Evolutionary conservation across 129 eudicot genomes (phyloP).

Genomic region (Flaveria robusta): DNA sequence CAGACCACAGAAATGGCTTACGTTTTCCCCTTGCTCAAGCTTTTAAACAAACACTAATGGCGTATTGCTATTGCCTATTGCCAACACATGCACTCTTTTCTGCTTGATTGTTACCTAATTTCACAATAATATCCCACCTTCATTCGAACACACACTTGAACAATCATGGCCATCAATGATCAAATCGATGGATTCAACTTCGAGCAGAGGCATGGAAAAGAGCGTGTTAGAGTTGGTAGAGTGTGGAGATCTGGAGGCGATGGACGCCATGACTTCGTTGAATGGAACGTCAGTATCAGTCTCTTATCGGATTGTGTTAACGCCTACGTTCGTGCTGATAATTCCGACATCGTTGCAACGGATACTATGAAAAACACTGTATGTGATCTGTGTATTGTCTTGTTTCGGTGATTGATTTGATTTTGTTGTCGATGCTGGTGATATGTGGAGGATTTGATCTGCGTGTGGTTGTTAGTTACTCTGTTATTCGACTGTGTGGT

Average conservation of each 20-base stretch:
- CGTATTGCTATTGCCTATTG: too few relatives aligned
- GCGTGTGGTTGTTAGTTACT: not conserved
- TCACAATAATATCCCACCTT: too few relatives aligned
- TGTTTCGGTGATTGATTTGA: not conserved
- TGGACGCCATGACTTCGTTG: constrained; percentile 63
- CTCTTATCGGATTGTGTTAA: constrained; percentile 76
- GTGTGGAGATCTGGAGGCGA: constrained; percentile 64
- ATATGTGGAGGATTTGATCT: not conserved
- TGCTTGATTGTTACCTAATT: too few relatives aligned
- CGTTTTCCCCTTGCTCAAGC: too few relatives aligned
- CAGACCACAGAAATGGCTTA: too few relatives aligned
- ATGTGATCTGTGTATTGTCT: constrained; percentile 3
- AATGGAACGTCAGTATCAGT: constrained; percentile 76
- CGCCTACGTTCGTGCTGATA: constrained; percentile 65
- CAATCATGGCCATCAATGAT: constrained; percentile 25
- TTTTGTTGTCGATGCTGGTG: not conserved
- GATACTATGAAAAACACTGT: constrained; percentile 99
- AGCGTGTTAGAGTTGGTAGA: constrained; percentile 81
- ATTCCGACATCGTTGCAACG: constrained; percentile 91
- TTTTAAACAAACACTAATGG: too few relatives aligned
- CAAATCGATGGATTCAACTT: constrained; percentile 48
- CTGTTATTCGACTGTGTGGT: not conserved
- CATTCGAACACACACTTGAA: not conserved
- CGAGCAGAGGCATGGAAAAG: constrained; percentile 93
- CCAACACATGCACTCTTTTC: too few relatives aligned